Evolutionary conservation across 2,329 filamentous ascomycete genomes (phyloP).

Genomic region (Arachnomyces sp.): DNA sequence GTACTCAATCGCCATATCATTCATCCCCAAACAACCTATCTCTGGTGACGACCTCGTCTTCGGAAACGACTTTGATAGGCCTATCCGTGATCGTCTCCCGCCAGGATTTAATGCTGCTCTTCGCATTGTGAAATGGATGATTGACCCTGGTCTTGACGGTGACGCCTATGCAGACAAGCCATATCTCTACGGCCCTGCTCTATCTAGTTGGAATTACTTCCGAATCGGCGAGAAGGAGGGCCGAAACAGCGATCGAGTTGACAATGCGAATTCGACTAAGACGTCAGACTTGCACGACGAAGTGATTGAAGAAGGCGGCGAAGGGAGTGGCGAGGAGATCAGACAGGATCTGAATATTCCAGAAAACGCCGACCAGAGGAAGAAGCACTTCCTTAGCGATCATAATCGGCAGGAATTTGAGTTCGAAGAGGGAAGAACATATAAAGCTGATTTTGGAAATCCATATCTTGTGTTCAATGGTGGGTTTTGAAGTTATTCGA

Average conservation of each 20-base stretch:
- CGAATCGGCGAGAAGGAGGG: conserved; percentile 50
- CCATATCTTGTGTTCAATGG: conserved; percentile 81
- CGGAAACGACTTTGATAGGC: conserved; percentile 90
- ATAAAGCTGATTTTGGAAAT: conserved; percentile 74
- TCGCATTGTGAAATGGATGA: conserved; percentile 77
- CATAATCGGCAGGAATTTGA: conserved; percentile 47
- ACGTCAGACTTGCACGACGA: conserved; percentile 39
- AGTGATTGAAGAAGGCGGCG: conserved; percentile 59
- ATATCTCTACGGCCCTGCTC: conserved; percentile 72
- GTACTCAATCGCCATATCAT: conserved; percentile 74
- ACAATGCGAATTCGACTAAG: neutral
- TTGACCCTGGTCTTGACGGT: conserved; percentile 84
- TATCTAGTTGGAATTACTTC: conserved; percentile 72
- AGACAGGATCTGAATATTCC: conserved; percentile 47
- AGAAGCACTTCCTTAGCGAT: conserved; percentile 54
- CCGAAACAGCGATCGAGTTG: conserved; percentile 15
- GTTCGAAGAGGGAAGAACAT: conserved; percentile 55
- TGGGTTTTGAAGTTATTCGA: conserved; percentile 20
- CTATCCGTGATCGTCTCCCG: conserved; percentile 77
- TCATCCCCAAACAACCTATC: conserved; percentile 62
- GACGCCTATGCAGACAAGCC: conserved; percentile 82
- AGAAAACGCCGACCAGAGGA: conserved; percentile 44
- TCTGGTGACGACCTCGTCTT: conserved; percentile 70
- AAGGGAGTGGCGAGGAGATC: conserved; percentile 44
- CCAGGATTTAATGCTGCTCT: conserved; percentile 80